Base-by-base conservation (phyloP, 768 basidiomycete species). In the Boletus sensibilis region DNA sequence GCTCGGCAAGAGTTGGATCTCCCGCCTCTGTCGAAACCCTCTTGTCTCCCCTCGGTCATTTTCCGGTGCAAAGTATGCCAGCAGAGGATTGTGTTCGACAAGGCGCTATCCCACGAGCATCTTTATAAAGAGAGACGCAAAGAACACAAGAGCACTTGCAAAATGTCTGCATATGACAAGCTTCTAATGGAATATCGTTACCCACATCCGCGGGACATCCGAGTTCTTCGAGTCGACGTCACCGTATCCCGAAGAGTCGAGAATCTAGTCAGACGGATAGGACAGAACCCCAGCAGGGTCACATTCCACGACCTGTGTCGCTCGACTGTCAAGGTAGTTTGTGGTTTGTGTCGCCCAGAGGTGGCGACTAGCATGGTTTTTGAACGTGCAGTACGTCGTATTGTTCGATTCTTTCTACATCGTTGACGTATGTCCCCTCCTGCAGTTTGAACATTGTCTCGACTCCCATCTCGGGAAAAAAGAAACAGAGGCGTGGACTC, bases 361-460 rank as follows among this genome's bases (percentile, higher is more conserved):
- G 23, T 5, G 25, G 44, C 20, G n/a, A 51, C 1, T 1, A 34
- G 1, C 11, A 56, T 64, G 57, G 4, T 33, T 56, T 60, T 64
- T 31, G 11, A 25, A 27, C 1, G 1, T 12, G 62, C 57, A 14
- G 62, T 56, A 39, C 13, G 62, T 53, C 27, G 2, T n/a, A 1
- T 29, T 14, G 37, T 50, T 29, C 7, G 2, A 41, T 49, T 7
- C 20, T 14, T 43, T 33, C 23, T 39, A 14, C 33, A 5, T 16
- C 33, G 33, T 37, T 51, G 5, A 63, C 20, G 5, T 9, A 29
- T 13, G 16, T 8, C 20, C n/a, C n/a, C 2, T 37, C 18, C 14
- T 49, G 4, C 10, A 62, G 62, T 51, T 59, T 14, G 4, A 44
- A 3, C 62, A 63, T 12, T 60, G 57, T 29, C 51, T 64, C 4